These are phyloP conservation scores for Glycyrrhiza uralensis DNA, from an alignment of 306 rosid genomes.

Conservation along the genomic window DNA sequence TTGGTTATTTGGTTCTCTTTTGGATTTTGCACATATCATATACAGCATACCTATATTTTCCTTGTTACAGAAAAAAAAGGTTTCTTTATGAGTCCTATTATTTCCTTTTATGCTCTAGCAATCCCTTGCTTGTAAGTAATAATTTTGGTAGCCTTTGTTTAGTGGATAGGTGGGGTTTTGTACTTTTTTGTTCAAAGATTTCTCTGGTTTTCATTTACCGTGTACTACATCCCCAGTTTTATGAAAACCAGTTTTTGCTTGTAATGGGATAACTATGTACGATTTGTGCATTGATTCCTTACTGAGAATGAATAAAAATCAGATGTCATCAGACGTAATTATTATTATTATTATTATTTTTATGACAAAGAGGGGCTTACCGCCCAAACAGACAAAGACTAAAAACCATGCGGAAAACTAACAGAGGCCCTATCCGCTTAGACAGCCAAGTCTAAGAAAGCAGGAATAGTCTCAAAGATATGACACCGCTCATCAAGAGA, in stretches of 20 bases:
- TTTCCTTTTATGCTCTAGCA: conserved; percentile 9
- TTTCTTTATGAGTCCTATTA: background rate
- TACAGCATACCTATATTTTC: background rate
- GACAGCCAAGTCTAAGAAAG: too few species aligned
- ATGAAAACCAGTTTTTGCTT: conserved; percentile 41
- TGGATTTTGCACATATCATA: background rate
- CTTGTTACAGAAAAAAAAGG: conserved; percentile 8
- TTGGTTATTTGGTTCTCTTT: conserved; percentile 27
- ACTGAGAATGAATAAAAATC: conserved; percentile 20
- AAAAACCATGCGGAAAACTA: too few species aligned
- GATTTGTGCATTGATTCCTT: conserved; percentile 13
- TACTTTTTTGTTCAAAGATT: conserved; percentile 17
- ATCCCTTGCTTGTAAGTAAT: conserved; percentile 3
- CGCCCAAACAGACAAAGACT: too few species aligned
- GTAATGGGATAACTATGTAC: conserved; percentile 18
- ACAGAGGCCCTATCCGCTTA: too few species aligned
- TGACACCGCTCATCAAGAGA: too few species aligned
- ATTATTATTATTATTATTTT: too few species aligned
- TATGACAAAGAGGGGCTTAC: too few species aligned
- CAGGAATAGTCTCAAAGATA: too few species aligned
- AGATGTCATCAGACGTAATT: background rate
- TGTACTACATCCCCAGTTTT: conserved; percentile 40
- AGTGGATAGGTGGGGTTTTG: background rate
- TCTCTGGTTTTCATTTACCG: conserved; percentile 28
- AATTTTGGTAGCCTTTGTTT: conserved; percentile 19